Base-by-base conservation (phyloP, 768 basidiomycete genomes). In the Pulveroboletus sp. region DNA sequence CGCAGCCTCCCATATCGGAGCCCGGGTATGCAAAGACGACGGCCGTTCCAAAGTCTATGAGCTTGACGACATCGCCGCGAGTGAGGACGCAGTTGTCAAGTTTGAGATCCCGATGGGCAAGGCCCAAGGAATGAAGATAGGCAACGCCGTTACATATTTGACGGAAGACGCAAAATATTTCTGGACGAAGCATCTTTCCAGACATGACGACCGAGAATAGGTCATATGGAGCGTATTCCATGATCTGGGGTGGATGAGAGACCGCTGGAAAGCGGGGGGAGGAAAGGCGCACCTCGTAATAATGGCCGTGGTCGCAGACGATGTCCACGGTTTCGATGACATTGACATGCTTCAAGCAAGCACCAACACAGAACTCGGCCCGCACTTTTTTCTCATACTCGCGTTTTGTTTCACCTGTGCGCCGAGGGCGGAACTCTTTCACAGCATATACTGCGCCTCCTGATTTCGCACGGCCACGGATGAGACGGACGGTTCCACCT, bases 1-100 rank as follows among this genome's bases (percentile, higher is more conserved):
- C 35, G 43, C 76, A 77, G 53, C 64, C 64, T n/a, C 63, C 63
- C 62, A 64, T 64, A 80, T 80, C 60, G 70, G 93, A 93, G 50
- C 93, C 95, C 1, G 96, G 96, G 64, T 98, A 99, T 59, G 96
- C 93, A 73, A 99, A 99, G 51, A 99, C 94, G 55, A 93, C 93
- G n/a, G 96, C 96, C 6, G 96, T 99, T 45, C 96, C 96, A 72
- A 99, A 99, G 71, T 99, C 96, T 72, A 99, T 99, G 57, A 99
- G 80, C 68, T 99, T 99, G 75, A 99, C 91, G 58, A 96, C 81
- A 64, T 97, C 93, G 63, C 86, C 78, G 4, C 75, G 75, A n/a
- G 89, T 95, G 91, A 99, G 96, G 73, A 99, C 96, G 69, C 96
- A 98, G 68, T 99, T 99, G 75, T 99, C 96, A 52, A 99, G 87